phyloP scores from a whole-genome alignment of 345 rosid genomes.

The Citrus unshiu region DNA sequence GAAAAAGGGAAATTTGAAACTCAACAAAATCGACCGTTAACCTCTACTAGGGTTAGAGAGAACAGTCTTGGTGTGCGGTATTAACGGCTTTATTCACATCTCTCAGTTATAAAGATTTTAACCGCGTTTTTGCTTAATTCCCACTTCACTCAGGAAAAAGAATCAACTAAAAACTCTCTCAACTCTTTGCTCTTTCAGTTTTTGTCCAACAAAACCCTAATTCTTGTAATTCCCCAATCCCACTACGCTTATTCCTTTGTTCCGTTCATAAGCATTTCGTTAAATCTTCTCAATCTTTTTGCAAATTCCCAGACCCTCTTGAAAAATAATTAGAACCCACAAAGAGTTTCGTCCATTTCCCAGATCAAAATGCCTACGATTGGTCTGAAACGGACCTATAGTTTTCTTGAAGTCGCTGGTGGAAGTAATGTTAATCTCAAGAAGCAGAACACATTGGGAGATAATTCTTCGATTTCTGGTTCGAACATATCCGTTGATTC shows the following conservation, averaged over 20 bases:
- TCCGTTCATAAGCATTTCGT: too few relatives aligned
- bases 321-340: too few relatives aligned
- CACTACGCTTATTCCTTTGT: neutral
- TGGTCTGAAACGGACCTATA: too few relatives aligned
- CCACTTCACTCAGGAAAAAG: neutral
- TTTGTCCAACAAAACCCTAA: too few relatives aligned
- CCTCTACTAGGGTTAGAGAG: neutral
- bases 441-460: too few relatives aligned
- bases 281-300: neutral
- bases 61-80: neutral
- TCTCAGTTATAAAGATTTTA: neutral
- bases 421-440: too few relatives aligned
- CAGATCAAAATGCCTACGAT: too few relatives aligned
- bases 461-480: too few relatives aligned
- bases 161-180: too few relatives aligned
- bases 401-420: too few relatives aligned
- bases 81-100: neutral
- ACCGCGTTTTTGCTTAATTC: neutral
- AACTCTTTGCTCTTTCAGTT: neutral
- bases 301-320: neutral
- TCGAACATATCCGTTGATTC: too few relatives aligned
- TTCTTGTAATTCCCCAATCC: neutral
- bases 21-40: neutral
- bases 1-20: neutral
- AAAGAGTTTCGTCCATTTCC: too few relatives aligned